Percentiles rank a stretch among this genome's conserved stretches.
phyloP scores from a whole-genome alignment of 129 eudicot species.

The Lonicera japonica region DNA sequence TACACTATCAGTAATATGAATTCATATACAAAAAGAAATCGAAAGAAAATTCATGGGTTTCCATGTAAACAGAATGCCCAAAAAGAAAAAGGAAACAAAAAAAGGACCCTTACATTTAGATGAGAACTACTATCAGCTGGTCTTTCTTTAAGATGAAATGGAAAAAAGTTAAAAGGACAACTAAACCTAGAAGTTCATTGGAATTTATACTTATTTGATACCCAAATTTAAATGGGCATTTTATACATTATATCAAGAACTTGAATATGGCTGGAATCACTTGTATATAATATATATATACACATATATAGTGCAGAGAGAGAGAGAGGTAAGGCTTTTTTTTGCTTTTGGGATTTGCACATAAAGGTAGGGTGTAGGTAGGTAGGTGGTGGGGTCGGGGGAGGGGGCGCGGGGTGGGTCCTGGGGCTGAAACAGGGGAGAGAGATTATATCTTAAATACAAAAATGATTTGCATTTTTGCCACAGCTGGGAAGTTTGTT shows the following conservation, averaged over 20 bases:
- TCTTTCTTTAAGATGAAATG: background rate
- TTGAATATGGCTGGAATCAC: background rate
- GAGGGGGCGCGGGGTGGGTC: no score
- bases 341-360: background rate
- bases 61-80: background rate
- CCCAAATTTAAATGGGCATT: background rate
- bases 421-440: background rate
- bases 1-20: conserved; percentile 4
- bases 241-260: background rate
- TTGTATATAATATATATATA: no score
- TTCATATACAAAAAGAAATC: background rate
- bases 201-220: background rate
- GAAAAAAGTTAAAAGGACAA: background rate
- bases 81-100: conserved; percentile 1
- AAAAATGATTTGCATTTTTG: conserved; percentile 13
- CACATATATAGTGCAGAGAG: no score
- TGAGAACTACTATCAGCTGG: background rate
- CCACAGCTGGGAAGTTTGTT: conserved; percentile 31
- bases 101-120: conserved; percentile 4
- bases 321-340: background rate
- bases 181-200: background rate
- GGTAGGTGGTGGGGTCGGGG: background rate
- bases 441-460: background rate
- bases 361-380: background rate
- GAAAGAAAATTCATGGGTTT: conserved; percentile 6